Conservation (phyloP, 1,139 yeast genomes). For the Casaregolazyma lundiana region DNA sequence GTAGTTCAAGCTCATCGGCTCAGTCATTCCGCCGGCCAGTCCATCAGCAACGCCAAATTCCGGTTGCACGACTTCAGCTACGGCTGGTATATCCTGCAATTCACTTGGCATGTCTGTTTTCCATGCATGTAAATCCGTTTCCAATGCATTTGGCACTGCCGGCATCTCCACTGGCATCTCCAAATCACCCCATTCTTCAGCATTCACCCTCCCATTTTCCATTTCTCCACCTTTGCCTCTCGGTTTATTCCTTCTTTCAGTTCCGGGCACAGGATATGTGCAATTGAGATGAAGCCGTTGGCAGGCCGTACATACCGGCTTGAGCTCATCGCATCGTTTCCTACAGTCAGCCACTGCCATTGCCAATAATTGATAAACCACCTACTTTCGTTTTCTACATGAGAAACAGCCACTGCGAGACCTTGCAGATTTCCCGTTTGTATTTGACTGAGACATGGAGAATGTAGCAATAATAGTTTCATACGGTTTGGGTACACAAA, state of each 20-base stretch:
- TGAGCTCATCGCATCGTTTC: constrained; percentile 65
- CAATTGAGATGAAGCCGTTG: constrained; percentile 50
- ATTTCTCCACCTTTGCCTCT: constrained; percentile 13
- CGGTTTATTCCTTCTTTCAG: constrained; percentile 40
- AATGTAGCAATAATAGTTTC: not conserved
- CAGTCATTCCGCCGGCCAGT: no score
- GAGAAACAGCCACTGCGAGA: constrained; percentile 62
- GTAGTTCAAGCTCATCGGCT: no score
- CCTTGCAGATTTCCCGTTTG: constrained; percentile 14
- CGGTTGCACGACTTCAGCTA: no score
- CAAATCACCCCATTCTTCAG: not conserved
- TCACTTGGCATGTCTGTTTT: no score
- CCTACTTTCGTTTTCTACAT: constrained; percentile 56
- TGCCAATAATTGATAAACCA: not conserved
- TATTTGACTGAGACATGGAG: not conserved
- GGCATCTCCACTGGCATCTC: no score
- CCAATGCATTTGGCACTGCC: no score
- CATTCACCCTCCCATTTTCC: not conserved
- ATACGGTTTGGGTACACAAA: no score
- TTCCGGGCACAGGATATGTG: constrained; percentile 49
- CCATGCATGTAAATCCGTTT: no score
- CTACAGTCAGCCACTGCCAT: constrained; percentile 8
- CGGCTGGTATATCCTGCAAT: no score
- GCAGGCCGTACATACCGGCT: constrained; percentile 61
- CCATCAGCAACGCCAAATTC: no score